Evolutionary conservation across 805 yeast species (phyloP).

Genomic region (Kuraishia hungarica): DNA sequence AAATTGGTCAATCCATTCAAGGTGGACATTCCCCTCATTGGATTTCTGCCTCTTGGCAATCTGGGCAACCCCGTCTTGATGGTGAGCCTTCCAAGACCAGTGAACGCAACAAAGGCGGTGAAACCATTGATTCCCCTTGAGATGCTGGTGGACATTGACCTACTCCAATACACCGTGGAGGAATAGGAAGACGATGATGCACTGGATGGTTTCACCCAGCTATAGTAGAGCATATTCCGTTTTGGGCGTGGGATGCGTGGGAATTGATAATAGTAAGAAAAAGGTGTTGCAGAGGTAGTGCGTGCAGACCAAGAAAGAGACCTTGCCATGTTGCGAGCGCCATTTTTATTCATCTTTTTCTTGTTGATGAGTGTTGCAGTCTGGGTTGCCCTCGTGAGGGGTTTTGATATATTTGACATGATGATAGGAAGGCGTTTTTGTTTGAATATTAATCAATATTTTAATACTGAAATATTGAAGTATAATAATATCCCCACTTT

Average conservation of each 20-base stretch:
- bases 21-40: not conserved
- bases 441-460: no score
- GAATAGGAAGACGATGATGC: no score
- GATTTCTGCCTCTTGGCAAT: not conserved
- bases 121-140: not conserved
- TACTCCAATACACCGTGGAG: not conserved
- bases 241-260: slow-evolving; percentile 53
- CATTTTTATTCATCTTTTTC: not conserved
- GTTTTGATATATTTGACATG: slow-evolving; percentile 1
- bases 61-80: not conserved
- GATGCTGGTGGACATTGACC: not conserved
- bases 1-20: no score
- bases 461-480: no score
- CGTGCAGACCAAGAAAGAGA: not conserved
- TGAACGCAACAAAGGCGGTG: slow-evolving; percentile 6
- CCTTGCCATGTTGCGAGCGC: not conserved
- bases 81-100: slow-evolving; percentile 9
- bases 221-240: slow-evolving; percentile 42
- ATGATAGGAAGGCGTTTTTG: no score
- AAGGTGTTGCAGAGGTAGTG: not conserved
- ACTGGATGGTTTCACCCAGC: not conserved
- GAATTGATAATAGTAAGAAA: slow-evolving; percentile 27
- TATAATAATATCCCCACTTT: no score
- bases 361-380: not conserved
- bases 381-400: slow-evolving; percentile 2